Evolutionary conservation across 495 filamentous ascomycete species (phyloP), one percentile per base, ranked within the genome.

Genomic region (Aspergillus ostianus): DNA sequence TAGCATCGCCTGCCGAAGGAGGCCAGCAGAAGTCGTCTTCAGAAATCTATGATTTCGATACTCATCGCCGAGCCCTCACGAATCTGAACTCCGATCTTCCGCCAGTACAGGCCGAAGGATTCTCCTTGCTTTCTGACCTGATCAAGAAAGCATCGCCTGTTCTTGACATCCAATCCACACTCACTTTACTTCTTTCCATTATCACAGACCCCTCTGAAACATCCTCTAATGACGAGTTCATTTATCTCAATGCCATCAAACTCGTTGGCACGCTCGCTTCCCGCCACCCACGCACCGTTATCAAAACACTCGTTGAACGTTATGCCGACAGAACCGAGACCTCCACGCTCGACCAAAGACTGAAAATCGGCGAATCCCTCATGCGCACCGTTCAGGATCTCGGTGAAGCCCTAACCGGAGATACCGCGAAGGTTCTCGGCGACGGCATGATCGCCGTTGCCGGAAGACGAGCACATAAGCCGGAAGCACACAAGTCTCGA

Each of bases 81-180:
- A 90, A 93, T 66, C 85, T 94, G 56, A 87, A 86, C 19, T 90
- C 91, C 56, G 82, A 87, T 0, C 85, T 90, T 0, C 83, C 90
- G 7, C 91, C 91, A 0, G 86, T 93, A 10, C 85, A 90, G 29
- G 87, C 85, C 6, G 89, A 94, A 68, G 91, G 90, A 10, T 83
- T 96, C 41, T 85, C 87, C 20, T 80, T 91, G 1, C 73, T 95
- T 17, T 84, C 85, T 0, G 75, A 76, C 30, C 73, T 96, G 18
- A 84, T 94, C 62, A 74, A 77, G 29, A 76, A 81, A 18, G 68
- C 77, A 18, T 89, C 82, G 10, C 81, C 90, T 0, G 77, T 90
- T 15, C 76, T 93, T 51, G 88, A 94, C 67, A 85, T 92, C 20
- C 85, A 84, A 0, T 81, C 84, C 17, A 87, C 88, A 1, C 68